These are phyloP conservation scores for Calonectria hawksworthii DNA, from an alignment of 2,329 filamentous ascomycete genomes.

Conservation along the genomic window DNA sequence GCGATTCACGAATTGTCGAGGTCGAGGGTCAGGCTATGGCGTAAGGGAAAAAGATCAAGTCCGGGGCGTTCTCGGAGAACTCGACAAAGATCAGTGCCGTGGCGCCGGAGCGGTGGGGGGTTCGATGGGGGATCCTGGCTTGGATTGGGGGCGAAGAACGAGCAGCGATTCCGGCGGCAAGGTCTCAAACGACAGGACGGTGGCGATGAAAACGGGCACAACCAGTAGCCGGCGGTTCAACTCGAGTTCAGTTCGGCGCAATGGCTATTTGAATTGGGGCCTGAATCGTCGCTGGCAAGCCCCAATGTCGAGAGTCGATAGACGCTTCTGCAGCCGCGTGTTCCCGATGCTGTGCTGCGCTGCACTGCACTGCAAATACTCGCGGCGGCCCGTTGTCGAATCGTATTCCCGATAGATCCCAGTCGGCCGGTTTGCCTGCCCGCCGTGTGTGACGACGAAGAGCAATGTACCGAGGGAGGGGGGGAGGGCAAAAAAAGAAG, in stretches of 20 bases:
- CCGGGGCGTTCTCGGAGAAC: slow-evolving; percentile 23
- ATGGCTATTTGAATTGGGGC: slow-evolving; percentile 10
- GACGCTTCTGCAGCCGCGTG: not conserved
- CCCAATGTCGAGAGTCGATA: slow-evolving; percentile 4
- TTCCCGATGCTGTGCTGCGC: not conserved
- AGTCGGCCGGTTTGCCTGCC: not conserved
- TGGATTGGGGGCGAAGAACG: slow-evolving; percentile 32
- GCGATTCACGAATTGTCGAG: slow-evolving; percentile 21
- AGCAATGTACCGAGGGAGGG: not conserved
- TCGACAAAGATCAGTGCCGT: slow-evolving; percentile 29
- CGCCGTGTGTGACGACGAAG: slow-evolving; percentile 3
- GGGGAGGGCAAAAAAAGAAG: slow-evolving; percentile 32
- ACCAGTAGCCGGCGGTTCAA: not conserved
- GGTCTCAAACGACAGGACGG: not conserved
- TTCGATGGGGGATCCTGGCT: slow-evolving; percentile 33
- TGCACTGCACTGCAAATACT: not conserved
- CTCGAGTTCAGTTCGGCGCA: slow-evolving; percentile 8
- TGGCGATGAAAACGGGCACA: slow-evolving; percentile 6
- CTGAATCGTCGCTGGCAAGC: slow-evolving; percentile 7
- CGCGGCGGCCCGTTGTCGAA: not conserved
- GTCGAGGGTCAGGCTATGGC: slow-evolving; percentile 8
- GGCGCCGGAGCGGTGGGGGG: slow-evolving; percentile 36
- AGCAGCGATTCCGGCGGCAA: slow-evolving; percentile 27
- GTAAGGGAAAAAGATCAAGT: not conserved
- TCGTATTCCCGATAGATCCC: not conserved